A percentile compares a stretch with the other conserved stretches of the same genome.
phyloP scores from a whole-genome alignment of 306 rosid genomes.

The Inga oerstediana region DNA sequence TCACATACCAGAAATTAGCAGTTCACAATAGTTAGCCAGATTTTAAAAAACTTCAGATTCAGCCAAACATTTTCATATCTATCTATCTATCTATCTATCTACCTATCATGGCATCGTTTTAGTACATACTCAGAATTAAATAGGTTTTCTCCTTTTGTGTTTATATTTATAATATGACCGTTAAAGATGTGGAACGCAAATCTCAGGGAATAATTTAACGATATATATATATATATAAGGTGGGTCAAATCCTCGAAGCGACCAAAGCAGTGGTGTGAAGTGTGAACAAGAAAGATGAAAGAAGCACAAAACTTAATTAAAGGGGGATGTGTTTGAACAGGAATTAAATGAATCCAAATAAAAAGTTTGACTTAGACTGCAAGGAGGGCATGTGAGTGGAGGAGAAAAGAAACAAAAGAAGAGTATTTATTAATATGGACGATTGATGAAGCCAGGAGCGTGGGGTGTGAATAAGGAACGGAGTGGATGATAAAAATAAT shows the following conservation, averaged over 20 bases:
- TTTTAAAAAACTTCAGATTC: background rate
- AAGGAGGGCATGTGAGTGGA: slow-evolving; percentile 12
- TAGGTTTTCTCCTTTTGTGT: background rate
- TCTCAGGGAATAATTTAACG: background rate
- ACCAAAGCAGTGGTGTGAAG: background rate
- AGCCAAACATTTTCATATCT: background rate
- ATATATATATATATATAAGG: background rate
- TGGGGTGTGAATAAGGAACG: background rate
- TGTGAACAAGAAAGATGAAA: background rate
- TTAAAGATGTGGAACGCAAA: background rate
- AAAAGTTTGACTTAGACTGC: background rate
- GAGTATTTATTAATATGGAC: background rate
- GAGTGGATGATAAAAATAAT: too few species aligned
- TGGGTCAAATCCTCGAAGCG: background rate
- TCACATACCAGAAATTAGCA: background rate
- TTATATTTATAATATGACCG: background rate
- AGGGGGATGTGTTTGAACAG: background rate
- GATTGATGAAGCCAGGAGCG: slow-evolving; percentile 9
- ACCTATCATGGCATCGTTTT: background rate
- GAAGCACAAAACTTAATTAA: background rate
- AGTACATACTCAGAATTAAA: background rate
- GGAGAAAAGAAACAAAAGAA: background rate
- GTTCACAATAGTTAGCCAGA: background rate
- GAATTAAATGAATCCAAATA: background rate
- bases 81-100: background rate